Evolutionary conservation across 352 stramenopile species (phyloP), one percentile per base, ranked within the genome.

Genomic region (Blastocystis sp.): DNA sequence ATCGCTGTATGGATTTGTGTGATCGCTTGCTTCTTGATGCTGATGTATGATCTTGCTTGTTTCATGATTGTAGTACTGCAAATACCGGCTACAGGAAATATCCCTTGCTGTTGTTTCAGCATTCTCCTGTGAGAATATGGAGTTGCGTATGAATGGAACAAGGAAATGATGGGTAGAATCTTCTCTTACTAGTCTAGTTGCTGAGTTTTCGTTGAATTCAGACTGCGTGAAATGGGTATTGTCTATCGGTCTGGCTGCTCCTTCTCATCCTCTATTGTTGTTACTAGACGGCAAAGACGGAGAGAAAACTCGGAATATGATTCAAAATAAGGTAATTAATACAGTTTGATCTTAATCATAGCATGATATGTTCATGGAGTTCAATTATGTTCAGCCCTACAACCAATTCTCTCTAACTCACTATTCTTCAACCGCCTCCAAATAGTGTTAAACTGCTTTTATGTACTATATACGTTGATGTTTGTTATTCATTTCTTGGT

Each of bases 321-420:
- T 80, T 54, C 16, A 63, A 51, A 35, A 27, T 7, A 77, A 49
- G 65, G 65, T 77, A 32, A 5, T 16, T 11, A 5, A 11, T n/a
- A 29, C 24, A 59, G 42, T 19, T 11, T 29, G 0, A n/a, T 32
- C 11, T 58, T 19, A 59, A 5, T 49, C 21, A 27, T 63, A 80
- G 69, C 11, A 63, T 27, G 69, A 80, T 61, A 80, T 80, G 69
- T 61, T 49, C 43, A 80, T 80, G 69, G 69, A 80, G 42, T 80
- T 80, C 46, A 80, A 80, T 37, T 80, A 27, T n/a, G 39, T 58
- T 7, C 69, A 80, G 39, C 49, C 69, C 11, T 80, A 80, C 43
- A 80, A 80, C 42, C 69, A 80, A 49, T 37, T 80, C 27, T 80
- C 69, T 63, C 43, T 80, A 9, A 80, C 43, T 24, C 69, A 80